A percentile compares a stretch with the other conserved stretches of the same genome.
These are phyloP conservation scores for Agaricales sp. DNA, from an alignment of 1,284 basidiomycete genomes.

Conservation along the genomic window DNA sequence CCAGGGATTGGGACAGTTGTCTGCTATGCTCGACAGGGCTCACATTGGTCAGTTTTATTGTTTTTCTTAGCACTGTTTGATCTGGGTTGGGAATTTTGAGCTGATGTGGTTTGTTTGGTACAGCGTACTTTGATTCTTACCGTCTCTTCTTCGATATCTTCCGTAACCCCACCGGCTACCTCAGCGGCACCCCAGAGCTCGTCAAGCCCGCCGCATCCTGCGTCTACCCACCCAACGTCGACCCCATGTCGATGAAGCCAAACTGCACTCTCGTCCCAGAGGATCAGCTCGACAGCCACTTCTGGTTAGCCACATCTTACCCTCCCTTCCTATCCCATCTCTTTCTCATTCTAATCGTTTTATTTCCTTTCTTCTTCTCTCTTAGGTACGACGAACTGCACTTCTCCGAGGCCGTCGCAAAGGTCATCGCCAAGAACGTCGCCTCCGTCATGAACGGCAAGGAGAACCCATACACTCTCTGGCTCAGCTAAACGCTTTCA, in stretches of 20 bases:
- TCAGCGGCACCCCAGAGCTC: slow-evolving; percentile 26
- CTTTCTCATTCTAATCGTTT: neutral
- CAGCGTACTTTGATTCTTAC: slow-evolving; percentile 24
- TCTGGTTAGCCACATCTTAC: slow-evolving; percentile 24
- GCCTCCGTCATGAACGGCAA: slow-evolving; percentile 16
- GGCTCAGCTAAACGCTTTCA: slow-evolving; percentile 21
- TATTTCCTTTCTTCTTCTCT: neutral
- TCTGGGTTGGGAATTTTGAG: too few species aligned
- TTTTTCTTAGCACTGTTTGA: neutral
- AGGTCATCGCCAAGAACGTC: slow-evolving; percentile 21
- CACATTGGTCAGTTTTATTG: slow-evolving; percentile 22
- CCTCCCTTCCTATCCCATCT: neutral
- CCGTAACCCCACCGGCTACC: slow-evolving; percentile 18
- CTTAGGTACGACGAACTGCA: slow-evolving; percentile 21
- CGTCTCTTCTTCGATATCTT: slow-evolving; percentile 24
- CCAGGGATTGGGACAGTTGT: slow-evolving; percentile 21
- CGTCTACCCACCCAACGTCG: slow-evolving; percentile 15
- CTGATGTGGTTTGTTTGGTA: too few species aligned
- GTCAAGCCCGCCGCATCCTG: slow-evolving; percentile 19
- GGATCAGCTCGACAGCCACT: slow-evolving; percentile 20
- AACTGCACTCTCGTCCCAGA: slow-evolving; percentile 18
- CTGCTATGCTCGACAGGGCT: slow-evolving; percentile 22
- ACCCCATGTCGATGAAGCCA: slow-evolving; percentile 6
- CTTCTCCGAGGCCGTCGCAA: slow-evolving; percentile 21
- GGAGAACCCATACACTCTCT: slow-evolving; percentile 17